These are phyloP conservation scores for Tolypocladium ophioglossoides DNA, from an alignment of 2,329 filamentous ascomycete genomes.

Conservation along the genomic window DNA sequence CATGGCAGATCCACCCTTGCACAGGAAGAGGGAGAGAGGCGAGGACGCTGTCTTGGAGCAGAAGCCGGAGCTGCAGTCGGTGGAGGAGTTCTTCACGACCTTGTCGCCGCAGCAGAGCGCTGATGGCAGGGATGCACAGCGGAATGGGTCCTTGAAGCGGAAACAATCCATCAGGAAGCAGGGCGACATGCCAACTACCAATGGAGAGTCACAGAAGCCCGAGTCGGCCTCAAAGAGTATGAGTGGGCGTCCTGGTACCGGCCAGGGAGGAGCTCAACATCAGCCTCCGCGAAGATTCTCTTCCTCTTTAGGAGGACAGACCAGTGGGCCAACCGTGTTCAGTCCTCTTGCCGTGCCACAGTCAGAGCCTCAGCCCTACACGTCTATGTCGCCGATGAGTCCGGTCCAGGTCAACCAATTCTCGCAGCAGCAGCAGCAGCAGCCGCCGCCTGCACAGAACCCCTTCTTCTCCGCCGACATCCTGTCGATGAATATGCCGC, in stretches of 20 bases:
- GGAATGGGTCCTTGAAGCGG: slow-evolving; percentile 19
- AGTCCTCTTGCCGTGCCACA: slow-evolving; percentile 30
- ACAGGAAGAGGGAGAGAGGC: slow-evolving; percentile 62
- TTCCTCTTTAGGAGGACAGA: slow-evolving; percentile 27
- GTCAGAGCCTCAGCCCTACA: slow-evolving; percentile 30
- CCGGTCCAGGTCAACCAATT: slow-evolving; percentile 32
- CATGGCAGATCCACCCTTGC: slow-evolving; percentile 63
- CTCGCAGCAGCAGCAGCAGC: slow-evolving; percentile 21
- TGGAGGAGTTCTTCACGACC: slow-evolving; percentile 87
- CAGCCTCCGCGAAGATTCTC: slow-evolving; percentile 28
- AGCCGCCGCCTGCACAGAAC: slow-evolving; percentile 15
- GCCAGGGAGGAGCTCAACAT: slow-evolving; percentile 6
- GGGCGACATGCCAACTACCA: slow-evolving; percentile 4
- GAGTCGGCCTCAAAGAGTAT: slow-evolving; percentile 2
- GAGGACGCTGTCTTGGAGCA: slow-evolving; percentile 86
- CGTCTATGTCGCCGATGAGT: slow-evolving; percentile 41
- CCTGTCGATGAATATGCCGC: slow-evolving; percentile 39
- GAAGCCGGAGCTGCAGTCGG: slow-evolving; percentile 81
- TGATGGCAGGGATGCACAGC: slow-evolving; percentile 22
- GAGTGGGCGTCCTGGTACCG: slow-evolving; percentile 2
- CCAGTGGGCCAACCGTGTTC: slow-evolving; percentile 27
- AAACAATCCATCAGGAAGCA: slow-evolving; percentile 27
- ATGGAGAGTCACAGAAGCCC: slow-evolving; percentile 1
- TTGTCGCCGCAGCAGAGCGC: slow-evolving; percentile 54
- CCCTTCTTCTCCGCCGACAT: slow-evolving; percentile 41